Conservation (phyloP, 352 stramenopile genomes). For the Pythium folliculosum region DNA sequence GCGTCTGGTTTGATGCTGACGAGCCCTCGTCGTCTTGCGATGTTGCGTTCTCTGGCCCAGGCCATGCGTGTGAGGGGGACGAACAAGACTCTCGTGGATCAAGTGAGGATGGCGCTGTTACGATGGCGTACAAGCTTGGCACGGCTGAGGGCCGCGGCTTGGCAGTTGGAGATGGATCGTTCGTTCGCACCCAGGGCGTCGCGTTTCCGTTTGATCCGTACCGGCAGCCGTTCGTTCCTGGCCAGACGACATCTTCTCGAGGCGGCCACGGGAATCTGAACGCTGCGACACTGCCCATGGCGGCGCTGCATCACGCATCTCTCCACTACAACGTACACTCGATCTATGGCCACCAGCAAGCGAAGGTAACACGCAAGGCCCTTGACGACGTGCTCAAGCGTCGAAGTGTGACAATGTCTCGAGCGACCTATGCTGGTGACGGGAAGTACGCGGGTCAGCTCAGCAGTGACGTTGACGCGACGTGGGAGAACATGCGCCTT, state of each 20-base stretch:
- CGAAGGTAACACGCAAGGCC: conserved; percentile 47
- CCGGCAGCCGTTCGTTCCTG: conserved; percentile 72
- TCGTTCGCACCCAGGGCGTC: conserved; percentile 70
- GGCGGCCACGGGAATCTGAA: conserved; percentile 75
- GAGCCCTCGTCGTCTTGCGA: conserved; percentile 78
- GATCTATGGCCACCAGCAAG: conserved; percentile 74
- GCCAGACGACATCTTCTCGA: conserved; percentile 39
- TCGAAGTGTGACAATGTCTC: conserved; percentile 68
- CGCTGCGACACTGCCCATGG: conserved; percentile 75
- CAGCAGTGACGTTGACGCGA: conserved; percentile 51
- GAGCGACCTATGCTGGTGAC: conserved; percentile 69
- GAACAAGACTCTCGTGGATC: neutral
- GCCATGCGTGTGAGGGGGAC: conserved; percentile 4
- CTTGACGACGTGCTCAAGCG: conserved; percentile 54
- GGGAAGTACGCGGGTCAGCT: conserved; percentile 68
- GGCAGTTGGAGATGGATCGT: conserved; percentile 22
- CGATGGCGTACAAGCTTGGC: too few relatives aligned
- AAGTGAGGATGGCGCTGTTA: neutral
- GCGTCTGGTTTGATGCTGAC: conserved; percentile 86
- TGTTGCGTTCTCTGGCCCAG: conserved; percentile 22
- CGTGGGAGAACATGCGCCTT: conserved; percentile 78
- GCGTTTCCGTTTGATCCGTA: conserved; percentile 84
- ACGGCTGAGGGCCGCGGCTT: neutral
- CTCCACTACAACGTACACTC: conserved; percentile 89
- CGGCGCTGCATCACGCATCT: conserved; percentile 58